These are phyloP conservation scores for Aegilops tauschii DNA, from an alignment of 176 grass and related monocot species.

Conservation along the genomic window DNA sequence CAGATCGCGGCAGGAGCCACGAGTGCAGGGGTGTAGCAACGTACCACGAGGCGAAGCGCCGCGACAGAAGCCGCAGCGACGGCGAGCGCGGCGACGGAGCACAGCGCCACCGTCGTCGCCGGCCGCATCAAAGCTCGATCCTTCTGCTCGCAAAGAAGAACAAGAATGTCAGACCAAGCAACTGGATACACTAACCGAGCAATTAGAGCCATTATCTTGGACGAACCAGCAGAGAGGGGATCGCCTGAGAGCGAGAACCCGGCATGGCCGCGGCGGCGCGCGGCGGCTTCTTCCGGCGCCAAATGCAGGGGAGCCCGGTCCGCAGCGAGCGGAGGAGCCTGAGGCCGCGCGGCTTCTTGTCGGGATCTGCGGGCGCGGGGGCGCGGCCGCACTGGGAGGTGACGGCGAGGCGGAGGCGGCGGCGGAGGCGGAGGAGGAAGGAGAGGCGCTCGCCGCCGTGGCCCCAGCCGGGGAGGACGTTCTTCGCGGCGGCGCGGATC, in stretches of 20 bases:
- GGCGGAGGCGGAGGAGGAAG: slow-evolving; percentile 63
- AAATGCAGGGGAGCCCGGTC: background rate
- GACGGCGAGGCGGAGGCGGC: slow-evolving; percentile 39
- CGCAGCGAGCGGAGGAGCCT: background rate
- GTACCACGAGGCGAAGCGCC: slow-evolving; percentile 16
- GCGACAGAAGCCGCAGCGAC: background rate
- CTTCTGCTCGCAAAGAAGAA: background rate
- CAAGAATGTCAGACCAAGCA: background rate
- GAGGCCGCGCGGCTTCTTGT: background rate
- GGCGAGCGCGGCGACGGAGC: slow-evolving; percentile 14
- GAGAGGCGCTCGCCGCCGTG: slow-evolving; percentile 58
- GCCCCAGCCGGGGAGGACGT: slow-evolving; percentile 61
- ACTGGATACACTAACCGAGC: too few relatives aligned
- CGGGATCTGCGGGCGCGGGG: background rate
- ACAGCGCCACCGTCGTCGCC: background rate
- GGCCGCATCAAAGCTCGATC: background rate
- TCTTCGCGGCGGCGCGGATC: slow-evolving; percentile 44
- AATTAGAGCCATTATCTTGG: background rate
- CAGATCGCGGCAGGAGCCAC: background rate
- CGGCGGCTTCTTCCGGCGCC: background rate
- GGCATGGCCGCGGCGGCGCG: background rate
- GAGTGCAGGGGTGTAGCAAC: background rate
- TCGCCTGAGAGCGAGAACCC: background rate
- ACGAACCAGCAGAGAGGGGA: background rate
- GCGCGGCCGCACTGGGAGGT: background rate